Base-by-base conservation (phyloP, 257 asterid species). In the Capsicum chinense region DNA sequence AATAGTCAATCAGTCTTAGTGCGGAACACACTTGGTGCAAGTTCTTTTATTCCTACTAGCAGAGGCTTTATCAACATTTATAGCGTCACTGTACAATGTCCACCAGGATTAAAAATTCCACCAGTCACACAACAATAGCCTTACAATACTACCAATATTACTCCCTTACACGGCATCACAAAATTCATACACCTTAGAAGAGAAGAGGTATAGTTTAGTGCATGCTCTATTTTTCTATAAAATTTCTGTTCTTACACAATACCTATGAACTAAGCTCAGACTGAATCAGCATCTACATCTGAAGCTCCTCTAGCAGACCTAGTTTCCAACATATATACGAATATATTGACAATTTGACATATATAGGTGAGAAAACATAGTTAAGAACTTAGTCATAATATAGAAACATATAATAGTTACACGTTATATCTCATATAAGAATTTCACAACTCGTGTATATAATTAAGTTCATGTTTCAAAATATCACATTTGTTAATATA, bases 291-390 rank as follows among this genome's bases (percentile, higher is more conserved):
- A 33, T 66, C 73, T 14, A 3, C 47, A n/a, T 66, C 73, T 66
- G 73, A 66, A 66, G n/a, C n/a, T 66, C 73, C 35, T 66, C 73
- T 44, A 66, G 73, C 48, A 13, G 73, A 33, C n/a, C 48, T 66
- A 12, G 73, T 66, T 66, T 2, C 73, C 73, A 33, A 13, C 60
- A 66, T 33, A 66, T 14, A 66, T 33, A 66, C 11, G 48, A 35
- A 15, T 26, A 64, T 66, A 66, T 66, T 13, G 44, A 33, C 69
- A 62, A 62, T 62, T 62, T 60, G 17, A 33, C 71, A 64, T 26
- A 56, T 56, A 64, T 26, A 26, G 17, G 44, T 26, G 71, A 64
- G 39, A 17, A 26, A 26, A 33, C 44, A 64, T 33, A 64, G 5
- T 26, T 5, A 64, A 26, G 42, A 33, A 64, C 71, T 64, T 64